These are phyloP conservation scores for Coniferiporia weirii DNA, from an alignment of 1,284 basidiomycete genomes.

Conservation along the genomic window DNA sequence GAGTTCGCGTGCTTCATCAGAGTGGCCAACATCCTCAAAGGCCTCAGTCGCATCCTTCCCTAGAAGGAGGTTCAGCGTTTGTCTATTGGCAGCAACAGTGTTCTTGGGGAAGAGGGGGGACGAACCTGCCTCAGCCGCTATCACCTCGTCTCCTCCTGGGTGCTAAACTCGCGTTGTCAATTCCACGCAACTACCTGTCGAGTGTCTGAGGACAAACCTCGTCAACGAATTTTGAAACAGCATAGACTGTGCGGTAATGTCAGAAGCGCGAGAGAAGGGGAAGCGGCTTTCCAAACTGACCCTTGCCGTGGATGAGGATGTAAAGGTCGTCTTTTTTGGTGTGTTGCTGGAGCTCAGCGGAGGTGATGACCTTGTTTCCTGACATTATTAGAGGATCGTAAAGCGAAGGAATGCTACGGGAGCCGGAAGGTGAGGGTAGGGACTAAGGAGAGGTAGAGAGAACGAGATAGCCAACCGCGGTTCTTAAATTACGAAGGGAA, in stretches of 20 bases:
- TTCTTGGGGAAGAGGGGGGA: conserved; percentile 27
- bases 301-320: conserved; percentile 80
- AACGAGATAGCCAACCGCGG: conserved; percentile 10
- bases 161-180: conserved; percentile 50
- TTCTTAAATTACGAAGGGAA: conserved; percentile 11
- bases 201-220: conserved; percentile 56
- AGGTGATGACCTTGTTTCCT: conserved; percentile 54
- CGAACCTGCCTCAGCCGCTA: conserved; percentile 88
- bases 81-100: conserved; percentile 10
- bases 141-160: conserved; percentile 96
- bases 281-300: conserved; percentile 41
- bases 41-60: conserved; percentile 95
- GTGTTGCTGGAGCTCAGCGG: conserved; percentile 74
- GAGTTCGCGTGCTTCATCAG: conserved; percentile 93
- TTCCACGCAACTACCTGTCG: background rate
- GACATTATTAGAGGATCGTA: conserved; percentile 21
- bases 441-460: conserved; percentile 4
- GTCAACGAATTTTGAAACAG: conserved; percentile 92
- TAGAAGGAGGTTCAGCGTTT: conserved; percentile 27
- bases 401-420: conserved; percentile 18
- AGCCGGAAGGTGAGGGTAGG: conserved; percentile 1
- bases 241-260: conserved; percentile 68
- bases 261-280: conserved; percentile 28
- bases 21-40: conserved; percentile 99
- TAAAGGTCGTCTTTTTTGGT: conserved; percentile 70